These are phyloP conservation scores for Wickerhamomyces queroliae DNA, from an alignment of 805 yeast species.

Conservation along the genomic window DNA sequence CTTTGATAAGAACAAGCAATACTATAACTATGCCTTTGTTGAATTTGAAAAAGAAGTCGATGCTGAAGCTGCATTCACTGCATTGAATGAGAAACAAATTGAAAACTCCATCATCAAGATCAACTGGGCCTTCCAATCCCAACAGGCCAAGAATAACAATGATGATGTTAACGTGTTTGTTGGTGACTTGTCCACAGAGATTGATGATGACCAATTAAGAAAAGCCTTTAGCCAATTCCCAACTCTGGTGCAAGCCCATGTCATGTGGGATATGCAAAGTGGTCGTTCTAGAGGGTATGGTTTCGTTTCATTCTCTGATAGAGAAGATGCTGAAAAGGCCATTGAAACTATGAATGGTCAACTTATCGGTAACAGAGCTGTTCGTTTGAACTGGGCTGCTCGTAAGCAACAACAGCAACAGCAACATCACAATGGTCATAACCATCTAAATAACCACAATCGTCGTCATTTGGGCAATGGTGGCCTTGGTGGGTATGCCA, in stretches of 20 bases:
- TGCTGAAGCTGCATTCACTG: constrained; percentile 58
- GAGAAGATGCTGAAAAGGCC: constrained; percentile 69
- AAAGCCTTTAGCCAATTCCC: constrained; percentile 50
- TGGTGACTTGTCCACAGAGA: constrained; percentile 80
- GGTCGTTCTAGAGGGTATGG: constrained; percentile 92
- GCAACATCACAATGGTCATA: constrained; percentile 13
- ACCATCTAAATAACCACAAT: constrained; percentile 2
- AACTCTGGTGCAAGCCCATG: constrained; percentile 76
- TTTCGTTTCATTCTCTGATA: constrained; percentile 68
- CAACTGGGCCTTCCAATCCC: constrained; percentile 83
- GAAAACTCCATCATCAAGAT: constrained; percentile 54
- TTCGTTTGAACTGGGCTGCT: constrained; percentile 87
- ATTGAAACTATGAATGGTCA: constrained; percentile 70
- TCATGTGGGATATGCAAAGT: constrained; percentile 96
- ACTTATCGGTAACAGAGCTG: constrained; percentile 64
- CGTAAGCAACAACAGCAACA: constrained; percentile 45
- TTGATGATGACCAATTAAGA: constrained; percentile 68
- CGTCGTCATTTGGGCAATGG: too few species aligned
- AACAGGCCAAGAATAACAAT: constrained; percentile 47
- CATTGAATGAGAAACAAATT: constrained; percentile 53
- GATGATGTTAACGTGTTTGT: constrained; percentile 73
- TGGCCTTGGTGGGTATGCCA: constrained; percentile 13
- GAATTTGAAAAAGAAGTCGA: constrained; percentile 55
- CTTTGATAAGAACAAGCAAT: constrained; percentile 67
- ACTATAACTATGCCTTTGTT: constrained; percentile 78